Conservation (phyloP, 805 yeast genomes). For the Wickerhamomyces chambardii region DNA sequence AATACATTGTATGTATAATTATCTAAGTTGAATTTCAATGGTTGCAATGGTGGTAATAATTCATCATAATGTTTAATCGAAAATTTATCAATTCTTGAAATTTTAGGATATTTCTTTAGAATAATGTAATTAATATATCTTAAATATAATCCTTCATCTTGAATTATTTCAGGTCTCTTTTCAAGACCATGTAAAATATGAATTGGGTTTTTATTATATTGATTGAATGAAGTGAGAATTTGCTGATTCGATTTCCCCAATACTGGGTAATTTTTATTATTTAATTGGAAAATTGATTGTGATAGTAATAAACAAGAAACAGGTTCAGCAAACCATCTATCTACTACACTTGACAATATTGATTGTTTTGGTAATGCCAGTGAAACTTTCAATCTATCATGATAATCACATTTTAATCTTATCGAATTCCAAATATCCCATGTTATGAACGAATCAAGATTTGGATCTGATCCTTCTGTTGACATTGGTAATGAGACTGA, state of each 20-base stretch:
- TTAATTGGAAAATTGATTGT: constrained; percentile 45
- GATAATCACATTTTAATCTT: constrained; percentile 44
- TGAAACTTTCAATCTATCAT: constrained; percentile 55
- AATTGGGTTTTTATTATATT: constrained; percentile 28
- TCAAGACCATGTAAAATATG: constrained; percentile 47
- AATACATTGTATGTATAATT: constrained; percentile 57
- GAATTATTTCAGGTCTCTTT: constrained; percentile 22
- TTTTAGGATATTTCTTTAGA: constrained; percentile 21
- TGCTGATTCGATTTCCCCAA: constrained; percentile 48
- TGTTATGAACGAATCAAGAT: constrained; percentile 41
- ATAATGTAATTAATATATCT: constrained; percentile 33
- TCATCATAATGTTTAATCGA: constrained; percentile 18
- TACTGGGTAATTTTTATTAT: constrained; percentile 57
- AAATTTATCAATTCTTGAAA: constrained; percentile 22
- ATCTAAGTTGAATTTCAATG: constrained; percentile 49
- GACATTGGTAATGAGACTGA: constrained; percentile 41
- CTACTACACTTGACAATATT: constrained; percentile 38
- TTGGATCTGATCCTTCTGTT: constrained; percentile 28
- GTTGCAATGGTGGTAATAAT: constrained; percentile 58
- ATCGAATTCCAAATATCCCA: constrained; percentile 75
- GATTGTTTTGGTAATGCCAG: constrained; percentile 61
- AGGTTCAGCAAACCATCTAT: constrained; percentile 66
- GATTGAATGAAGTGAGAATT: constrained; percentile 31
- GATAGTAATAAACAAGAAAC: constrained; percentile 48
- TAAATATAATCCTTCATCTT: constrained; percentile 26